These are phyloP conservation scores for Rhizomucor pusillus DNA, from an alignment of 371 early-diverging fungal species.

Conservation along the genomic window DNA sequence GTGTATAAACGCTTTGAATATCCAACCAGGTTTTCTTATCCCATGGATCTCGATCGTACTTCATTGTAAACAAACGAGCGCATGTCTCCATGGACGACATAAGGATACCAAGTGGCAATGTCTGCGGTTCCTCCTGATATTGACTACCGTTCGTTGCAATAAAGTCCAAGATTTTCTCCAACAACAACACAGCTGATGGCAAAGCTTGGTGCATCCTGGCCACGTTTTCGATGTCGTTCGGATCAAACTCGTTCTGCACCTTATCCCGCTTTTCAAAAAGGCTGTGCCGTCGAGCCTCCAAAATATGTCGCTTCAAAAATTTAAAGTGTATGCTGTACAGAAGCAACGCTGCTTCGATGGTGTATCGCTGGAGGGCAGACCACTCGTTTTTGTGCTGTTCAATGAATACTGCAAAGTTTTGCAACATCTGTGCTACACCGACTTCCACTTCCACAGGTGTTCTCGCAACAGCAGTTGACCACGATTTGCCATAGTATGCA, in stretches of 20 bases:
- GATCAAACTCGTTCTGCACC: background rate
- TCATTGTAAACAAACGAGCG: background rate
- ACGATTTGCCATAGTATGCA: background rate
- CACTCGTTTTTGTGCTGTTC: conserved; percentile 39
- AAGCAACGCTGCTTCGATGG: conserved; percentile 21
- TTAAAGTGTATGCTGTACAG: conserved; percentile 25
- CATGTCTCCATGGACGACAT: background rate
- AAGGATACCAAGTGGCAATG: background rate
- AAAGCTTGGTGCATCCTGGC: background rate
- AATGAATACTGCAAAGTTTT: conserved; percentile 38
- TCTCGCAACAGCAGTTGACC: background rate
- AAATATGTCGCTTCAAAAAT: conserved; percentile 9
- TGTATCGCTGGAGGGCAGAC: conserved; percentile 19
- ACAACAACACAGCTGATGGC: background rate
- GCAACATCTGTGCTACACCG: conserved; percentile 11
- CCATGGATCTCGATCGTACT: background rate
- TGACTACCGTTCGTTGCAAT: no score
- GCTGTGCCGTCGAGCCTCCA: background rate
- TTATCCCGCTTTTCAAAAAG: background rate
- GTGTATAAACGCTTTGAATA: background rate
- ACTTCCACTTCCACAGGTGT: conserved; percentile 3
- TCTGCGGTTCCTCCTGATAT: background rate
- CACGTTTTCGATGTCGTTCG: background rate
- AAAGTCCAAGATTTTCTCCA: background rate
- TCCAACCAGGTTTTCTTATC: background rate